These are phyloP conservation scores for Kluyveromyces sp. DNA, from an alignment of 1,139 yeast species.

Conservation along the genomic window DNA sequence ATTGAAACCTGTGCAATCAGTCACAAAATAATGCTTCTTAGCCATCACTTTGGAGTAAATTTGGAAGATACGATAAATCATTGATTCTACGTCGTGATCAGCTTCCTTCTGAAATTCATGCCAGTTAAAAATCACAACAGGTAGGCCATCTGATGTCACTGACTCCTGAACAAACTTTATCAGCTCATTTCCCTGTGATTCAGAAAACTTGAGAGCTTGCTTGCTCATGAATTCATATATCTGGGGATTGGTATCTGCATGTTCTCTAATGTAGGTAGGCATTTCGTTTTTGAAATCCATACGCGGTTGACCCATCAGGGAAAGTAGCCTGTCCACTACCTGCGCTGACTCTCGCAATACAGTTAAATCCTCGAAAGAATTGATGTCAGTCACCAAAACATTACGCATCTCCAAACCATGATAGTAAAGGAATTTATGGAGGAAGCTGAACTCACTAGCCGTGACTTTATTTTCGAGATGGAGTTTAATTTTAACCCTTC, in stretches of 20 bases:
- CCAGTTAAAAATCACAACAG: conserved; percentile 53
- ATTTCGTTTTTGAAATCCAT: conserved; percentile 46
- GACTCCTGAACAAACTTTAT: conserved; percentile 52
- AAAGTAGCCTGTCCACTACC: conserved; percentile 31
- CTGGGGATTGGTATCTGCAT: conserved; percentile 43
- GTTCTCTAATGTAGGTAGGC: conserved; percentile 43
- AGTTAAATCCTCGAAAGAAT: conserved; percentile 22
- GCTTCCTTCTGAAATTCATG: conserved; percentile 36
- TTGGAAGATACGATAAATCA: conserved; percentile 59
- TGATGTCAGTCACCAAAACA: conserved; percentile 27
- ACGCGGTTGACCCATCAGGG: conserved; percentile 39
- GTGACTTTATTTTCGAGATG: conserved; percentile 13
- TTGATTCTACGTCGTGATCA: conserved; percentile 46
- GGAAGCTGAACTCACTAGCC: conserved; percentile 44
- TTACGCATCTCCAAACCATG: conserved; percentile 52
- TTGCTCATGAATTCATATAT: conserved; percentile 71
- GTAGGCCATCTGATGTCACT: conserved; percentile 66
- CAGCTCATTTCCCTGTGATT: conserved; percentile 34
- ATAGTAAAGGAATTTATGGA: conserved; percentile 61
- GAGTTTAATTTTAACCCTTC: conserved; percentile 15
- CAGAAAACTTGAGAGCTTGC: conserved; percentile 50
- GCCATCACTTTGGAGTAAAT: conserved; percentile 71
- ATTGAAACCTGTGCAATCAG: conserved; percentile 63
- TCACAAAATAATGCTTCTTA: conserved; percentile 51
- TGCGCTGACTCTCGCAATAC: conserved; percentile 22